These are phyloP conservation scores for Sordariomycetes sp. DNA, from an alignment of 2,329 filamentous ascomycete species.

Conservation along the genomic window DNA sequence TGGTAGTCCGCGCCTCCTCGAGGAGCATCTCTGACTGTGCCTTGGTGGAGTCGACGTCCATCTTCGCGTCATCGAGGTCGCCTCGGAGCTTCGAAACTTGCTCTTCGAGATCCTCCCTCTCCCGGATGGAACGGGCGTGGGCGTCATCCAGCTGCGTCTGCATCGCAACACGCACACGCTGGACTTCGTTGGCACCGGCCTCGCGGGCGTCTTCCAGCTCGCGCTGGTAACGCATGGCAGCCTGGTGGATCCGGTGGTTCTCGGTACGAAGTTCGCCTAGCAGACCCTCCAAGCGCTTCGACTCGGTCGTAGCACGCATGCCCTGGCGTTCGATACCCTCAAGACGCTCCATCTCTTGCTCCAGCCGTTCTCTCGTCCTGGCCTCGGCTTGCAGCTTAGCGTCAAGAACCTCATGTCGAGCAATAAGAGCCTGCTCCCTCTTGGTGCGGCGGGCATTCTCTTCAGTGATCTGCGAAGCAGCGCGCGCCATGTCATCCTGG, in stretches of 20 bases:
- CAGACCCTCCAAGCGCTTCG: conserved; percentile 46
- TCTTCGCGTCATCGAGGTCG: conserved; percentile 66
- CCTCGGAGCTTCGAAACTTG: conserved; percentile 62
- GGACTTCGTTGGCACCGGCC: conserved; percentile 66
- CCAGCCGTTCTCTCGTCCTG: conserved; percentile 55
- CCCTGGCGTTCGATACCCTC: conserved; percentile 54
- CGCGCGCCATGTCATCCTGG: conserved; percentile 76
- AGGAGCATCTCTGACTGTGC: conserved; percentile 76
- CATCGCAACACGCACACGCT: conserved; percentile 67
- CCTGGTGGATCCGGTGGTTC: conserved; percentile 62
- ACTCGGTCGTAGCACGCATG: conserved; percentile 52
- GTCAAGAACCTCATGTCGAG: conserved; percentile 70
- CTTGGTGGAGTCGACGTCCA: conserved; percentile 72
- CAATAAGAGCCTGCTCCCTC: conserved; percentile 68
- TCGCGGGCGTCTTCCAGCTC: conserved; percentile 81
- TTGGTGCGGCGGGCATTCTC: conserved; percentile 73
- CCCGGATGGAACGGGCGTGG: conserved; percentile 75
- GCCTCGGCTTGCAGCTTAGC: conserved; percentile 66
- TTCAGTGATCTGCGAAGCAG: conserved; percentile 68
- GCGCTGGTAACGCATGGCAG: conserved; percentile 59
- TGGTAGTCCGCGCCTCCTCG: conserved; percentile 66
- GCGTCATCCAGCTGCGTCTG: conserved; percentile 75
- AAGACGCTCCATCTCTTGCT: conserved; percentile 55
- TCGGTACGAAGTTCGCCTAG: conserved; percentile 51
- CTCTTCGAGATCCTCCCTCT: conserved; percentile 71